These are phyloP conservation scores for Ocimum tenuiflorum DNA, from an alignment of 257 asterid genomes.

Conservation along the genomic window DNA sequence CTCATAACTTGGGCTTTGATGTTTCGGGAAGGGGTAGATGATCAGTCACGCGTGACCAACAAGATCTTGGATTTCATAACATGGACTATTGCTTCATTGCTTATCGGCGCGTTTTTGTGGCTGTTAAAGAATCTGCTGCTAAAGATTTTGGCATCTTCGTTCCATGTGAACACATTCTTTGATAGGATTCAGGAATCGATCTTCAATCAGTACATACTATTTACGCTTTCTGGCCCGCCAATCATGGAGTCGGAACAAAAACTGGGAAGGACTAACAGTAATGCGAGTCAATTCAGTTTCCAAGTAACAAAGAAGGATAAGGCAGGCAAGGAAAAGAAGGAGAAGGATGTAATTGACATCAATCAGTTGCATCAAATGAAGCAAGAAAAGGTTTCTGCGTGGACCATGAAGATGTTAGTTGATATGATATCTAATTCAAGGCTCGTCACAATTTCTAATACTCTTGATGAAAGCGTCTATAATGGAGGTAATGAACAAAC, in stretches of 20 bases:
- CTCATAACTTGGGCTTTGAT: constrained; percentile 65
- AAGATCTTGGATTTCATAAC: constrained; percentile 52
- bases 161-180: constrained; percentile 79
- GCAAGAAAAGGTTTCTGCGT: constrained; percentile 86
- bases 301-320: constrained; percentile 51
- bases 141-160: constrained; percentile 79
- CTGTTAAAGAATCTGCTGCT: constrained; percentile 69
- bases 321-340: constrained; percentile 60
- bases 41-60: constrained; percentile 26
- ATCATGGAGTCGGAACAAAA: constrained; percentile 56
- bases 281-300: constrained; percentile 53
- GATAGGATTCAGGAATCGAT: constrained; percentile 86
- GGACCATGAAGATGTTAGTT: constrained; percentile 91
- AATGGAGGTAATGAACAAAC: constrained; percentile 49
- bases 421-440: constrained; percentile 79
- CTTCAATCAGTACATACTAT: constrained; percentile 71
- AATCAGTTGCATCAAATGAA: constrained; percentile 76
- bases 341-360: constrained; percentile 57
- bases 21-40: constrained; percentile 40
- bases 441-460: constrained; percentile 60
- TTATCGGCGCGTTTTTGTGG: constrained; percentile 73
- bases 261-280: constrained; percentile 51
- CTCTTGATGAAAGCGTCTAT: constrained; percentile 51
- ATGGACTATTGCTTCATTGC: constrained; percentile 63
- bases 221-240: constrained; percentile 71